These are phyloP conservation scores for Tricladium varicosporioides DNA, from an alignment of 2,329 filamentous ascomycete species.

Conservation along the genomic window DNA sequence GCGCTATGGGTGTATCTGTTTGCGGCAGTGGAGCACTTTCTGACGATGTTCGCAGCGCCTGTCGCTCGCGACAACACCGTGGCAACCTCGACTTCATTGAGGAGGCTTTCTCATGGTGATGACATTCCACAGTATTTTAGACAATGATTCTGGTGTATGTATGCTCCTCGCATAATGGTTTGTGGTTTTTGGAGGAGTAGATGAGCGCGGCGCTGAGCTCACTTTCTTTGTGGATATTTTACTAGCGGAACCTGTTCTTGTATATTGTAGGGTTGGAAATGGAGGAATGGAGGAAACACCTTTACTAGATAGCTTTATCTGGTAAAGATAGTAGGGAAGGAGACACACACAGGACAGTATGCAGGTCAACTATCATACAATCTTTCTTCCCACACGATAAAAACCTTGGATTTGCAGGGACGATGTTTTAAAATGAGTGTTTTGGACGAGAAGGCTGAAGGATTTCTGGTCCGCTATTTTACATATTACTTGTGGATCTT, in stretches of 20 bases:
- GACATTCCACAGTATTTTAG: neutral
- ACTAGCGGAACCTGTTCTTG: constrained; percentile 14
- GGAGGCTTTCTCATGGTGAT: constrained; percentile 69
- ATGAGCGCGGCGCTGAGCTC: neutral
- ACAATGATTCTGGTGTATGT: neutral
- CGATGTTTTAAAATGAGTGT: neutral
- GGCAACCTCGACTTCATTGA: constrained; percentile 76
- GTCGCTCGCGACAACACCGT: constrained; percentile 60
- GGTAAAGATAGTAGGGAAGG: neutral
- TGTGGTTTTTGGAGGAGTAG: neutral
- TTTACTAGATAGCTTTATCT: neutral
- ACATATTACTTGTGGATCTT: no score
- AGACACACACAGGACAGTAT: neutral
- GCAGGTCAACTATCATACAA: constrained; percentile 1
- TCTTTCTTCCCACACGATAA: neutral
- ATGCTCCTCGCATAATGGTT: neutral
- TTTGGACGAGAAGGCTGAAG: neutral
- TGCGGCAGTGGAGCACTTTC: constrained; percentile 73
- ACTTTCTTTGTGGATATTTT: constrained; percentile 16
- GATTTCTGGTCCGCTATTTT: no score
- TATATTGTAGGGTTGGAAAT: constrained; percentile 14
- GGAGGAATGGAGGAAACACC: neutral
- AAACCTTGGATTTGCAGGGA: neutral
- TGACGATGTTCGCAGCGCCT: constrained; percentile 70
- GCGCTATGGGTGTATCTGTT: constrained; percentile 70